phyloP scores from a whole-genome alignment of 177 flowering plant species.

The Telopea speciosissima region DNA sequence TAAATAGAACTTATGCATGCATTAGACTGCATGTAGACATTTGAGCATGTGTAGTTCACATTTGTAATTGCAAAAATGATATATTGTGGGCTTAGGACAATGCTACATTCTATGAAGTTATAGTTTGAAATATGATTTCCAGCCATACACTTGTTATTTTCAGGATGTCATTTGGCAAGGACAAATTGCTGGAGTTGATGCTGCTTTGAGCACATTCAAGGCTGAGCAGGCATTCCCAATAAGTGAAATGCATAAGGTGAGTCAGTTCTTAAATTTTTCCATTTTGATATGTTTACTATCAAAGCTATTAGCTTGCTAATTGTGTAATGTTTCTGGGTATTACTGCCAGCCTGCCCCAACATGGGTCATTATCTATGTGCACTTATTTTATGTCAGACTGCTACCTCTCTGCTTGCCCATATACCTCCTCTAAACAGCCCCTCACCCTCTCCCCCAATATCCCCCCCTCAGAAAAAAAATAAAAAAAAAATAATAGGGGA shows the following conservation, averaged over 20 bases:
- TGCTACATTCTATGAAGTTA: background rate
- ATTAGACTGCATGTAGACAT: too few species aligned
- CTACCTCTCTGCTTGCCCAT: background rate
- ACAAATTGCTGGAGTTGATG: constrained; percentile 76
- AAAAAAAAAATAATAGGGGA: too few species aligned
- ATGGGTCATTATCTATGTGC: background rate
- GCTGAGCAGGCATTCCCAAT: constrained; percentile 80
- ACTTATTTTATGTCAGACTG: background rate
- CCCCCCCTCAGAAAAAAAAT: background rate
- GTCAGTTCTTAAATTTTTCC: background rate
- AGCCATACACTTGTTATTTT: background rate
- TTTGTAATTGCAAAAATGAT: too few species aligned
- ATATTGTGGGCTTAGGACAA: too few species aligned
- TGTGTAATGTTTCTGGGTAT: background rate
- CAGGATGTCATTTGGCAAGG: constrained; percentile 95
- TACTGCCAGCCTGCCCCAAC: background rate
- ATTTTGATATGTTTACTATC: background rate
- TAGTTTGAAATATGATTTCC: background rate
- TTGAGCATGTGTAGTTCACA: too few species aligned
- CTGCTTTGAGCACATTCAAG: constrained; percentile 65
- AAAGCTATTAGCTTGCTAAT: background rate
- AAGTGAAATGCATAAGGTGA: constrained; percentile 52
- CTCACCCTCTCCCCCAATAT: background rate
- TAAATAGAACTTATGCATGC: background rate
- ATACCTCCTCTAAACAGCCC: too few species aligned